Conservation (phyloP, 805 yeast genomes). For the Nakazawaea anatomiae region DNA sequence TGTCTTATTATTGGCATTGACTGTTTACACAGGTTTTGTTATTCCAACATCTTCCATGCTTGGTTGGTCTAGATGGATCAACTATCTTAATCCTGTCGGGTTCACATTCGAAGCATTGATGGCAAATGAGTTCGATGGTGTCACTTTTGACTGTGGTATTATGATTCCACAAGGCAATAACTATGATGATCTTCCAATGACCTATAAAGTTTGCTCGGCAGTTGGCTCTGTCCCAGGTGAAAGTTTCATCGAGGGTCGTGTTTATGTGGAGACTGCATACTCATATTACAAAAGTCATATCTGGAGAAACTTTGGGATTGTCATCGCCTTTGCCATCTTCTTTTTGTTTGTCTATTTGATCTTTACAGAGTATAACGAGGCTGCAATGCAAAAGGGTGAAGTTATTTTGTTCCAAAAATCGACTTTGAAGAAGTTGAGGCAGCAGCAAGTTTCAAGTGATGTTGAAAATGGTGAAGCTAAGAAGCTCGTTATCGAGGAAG, state of each 20-base stretch:
- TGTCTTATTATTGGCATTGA: slow-evolving; percentile 30
- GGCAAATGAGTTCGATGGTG: slow-evolving; percentile 37
- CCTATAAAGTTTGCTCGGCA: slow-evolving; percentile 40
- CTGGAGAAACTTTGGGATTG: slow-evolving; percentile 81
- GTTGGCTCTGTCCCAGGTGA: slow-evolving; percentile 53
- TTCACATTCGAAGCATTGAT: slow-evolving; percentile 40
- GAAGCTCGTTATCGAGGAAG: slow-evolving; percentile 15
- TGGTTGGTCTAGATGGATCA: slow-evolving; percentile 48
- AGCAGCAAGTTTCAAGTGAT: neutral
- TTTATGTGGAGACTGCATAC: slow-evolving; percentile 39
- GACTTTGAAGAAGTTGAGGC: slow-evolving; percentile 18
- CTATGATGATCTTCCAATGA: slow-evolving; percentile 22
- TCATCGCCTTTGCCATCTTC: slow-evolving; percentile 46
- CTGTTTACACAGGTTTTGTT: slow-evolving; percentile 39
- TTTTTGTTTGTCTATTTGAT: slow-evolving; percentile 49
- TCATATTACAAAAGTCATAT: slow-evolving; percentile 48
- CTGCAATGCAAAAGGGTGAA: slow-evolving; percentile 70
- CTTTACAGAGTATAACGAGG: slow-evolving; percentile 51
- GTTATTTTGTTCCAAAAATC: slow-evolving; percentile 52
- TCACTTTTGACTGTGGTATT: slow-evolving; percentile 29
- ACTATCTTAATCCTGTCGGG: slow-evolving; percentile 37
- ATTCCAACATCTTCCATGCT: slow-evolving; percentile 38
- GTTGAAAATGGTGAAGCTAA: slow-evolving; percentile 3
- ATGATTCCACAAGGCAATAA: slow-evolving; percentile 39
- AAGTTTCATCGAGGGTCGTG: slow-evolving; percentile 44